phyloP scores from a whole-genome alignment of 2,329 filamentous ascomycete species.

The Colletotrichum lini region DNA sequence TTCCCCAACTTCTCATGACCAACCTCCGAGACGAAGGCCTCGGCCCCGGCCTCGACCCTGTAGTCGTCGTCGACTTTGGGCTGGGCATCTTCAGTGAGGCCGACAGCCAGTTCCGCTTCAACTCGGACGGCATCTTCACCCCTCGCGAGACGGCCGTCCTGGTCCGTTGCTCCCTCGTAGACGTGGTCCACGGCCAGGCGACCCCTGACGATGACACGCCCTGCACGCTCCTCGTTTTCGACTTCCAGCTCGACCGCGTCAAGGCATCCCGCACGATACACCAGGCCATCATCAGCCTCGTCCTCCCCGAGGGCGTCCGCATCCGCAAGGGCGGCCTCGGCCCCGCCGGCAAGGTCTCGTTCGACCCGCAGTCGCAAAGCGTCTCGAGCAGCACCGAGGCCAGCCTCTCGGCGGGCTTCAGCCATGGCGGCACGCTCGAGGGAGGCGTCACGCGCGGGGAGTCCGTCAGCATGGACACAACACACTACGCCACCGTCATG shows the following conservation, averaged over 20 bases:
- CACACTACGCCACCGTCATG: neutral
- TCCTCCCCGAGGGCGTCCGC: neutral
- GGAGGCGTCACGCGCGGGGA: neutral
- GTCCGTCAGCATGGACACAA: slow-evolving; percentile 1
- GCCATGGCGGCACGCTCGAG: neutral
- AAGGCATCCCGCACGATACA: neutral
- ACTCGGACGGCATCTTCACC: slow-evolving; percentile 1
- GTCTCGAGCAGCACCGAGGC: neutral
- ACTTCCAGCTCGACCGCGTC: neutral
- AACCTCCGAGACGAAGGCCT: too few relatives aligned
- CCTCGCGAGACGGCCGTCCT: neutral
- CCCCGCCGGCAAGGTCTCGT: neutral
- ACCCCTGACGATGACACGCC: neutral
- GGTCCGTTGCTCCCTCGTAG: neutral
- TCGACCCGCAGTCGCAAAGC: neutral
- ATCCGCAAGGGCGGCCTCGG: neutral
- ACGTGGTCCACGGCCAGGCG: neutral
- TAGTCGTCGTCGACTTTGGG: neutral
- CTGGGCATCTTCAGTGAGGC: neutral
- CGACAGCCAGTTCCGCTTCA: neutral
- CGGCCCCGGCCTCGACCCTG: neutral
- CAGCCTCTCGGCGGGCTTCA: neutral
- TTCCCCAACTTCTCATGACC: too few relatives aligned
- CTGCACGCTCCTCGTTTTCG: neutral
- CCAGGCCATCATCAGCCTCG: slow-evolving; percentile 4